Evolutionary conservation across 2,329 filamentous ascomycete species (phyloP), one percentile per base, ranked within the genome.

Genomic region (Trichoderma cornu-damae): DNA sequence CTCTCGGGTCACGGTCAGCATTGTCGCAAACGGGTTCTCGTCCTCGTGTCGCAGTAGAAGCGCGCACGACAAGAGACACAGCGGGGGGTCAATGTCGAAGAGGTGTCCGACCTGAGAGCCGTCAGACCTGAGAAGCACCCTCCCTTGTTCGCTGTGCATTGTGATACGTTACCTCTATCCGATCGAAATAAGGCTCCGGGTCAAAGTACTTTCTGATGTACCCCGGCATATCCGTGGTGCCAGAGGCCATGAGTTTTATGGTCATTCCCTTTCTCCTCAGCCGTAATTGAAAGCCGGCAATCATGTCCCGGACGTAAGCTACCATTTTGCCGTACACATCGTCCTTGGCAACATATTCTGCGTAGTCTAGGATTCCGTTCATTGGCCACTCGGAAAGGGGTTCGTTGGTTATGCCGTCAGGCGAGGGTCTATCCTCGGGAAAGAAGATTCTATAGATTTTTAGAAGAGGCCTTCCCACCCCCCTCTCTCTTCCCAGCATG

Each of bases 281-380:
- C 6, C 58, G 22, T 2, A 20, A 11, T 42, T 66, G 65, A n/a
- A 69, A 69, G 2, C 18, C 24, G 5, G 64, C 26, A 12, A 63
- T 59, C 32, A 63, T 12, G 20, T 62, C 42, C 14, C 64, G 61
- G 4, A 69, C 44, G n/a, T 65, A 68, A 54, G 62, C 65, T 11
- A 64, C 67, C 62, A 68, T 62, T 52, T 67, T 68, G 22, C 67
- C 67, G 49, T 68, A 69, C 4, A 65, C 60, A 44, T 69, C 67
- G 8, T 66, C 64, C 9, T 40, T 22, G 1, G 65, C 61, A 16
- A 59, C 56, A 9, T 59, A 58, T 11, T 34, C 56, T 0, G 28
- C 3, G 22, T 61, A 58, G 9, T 67, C 64, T 8, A 67, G 56
- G 2, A 68, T 24, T 34, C 63, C 62, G 4, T 38, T 46, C 59